Base-by-base conservation (phyloP, 2,329 filamentous ascomycete species). In the Colletotrichum sp. region DNA sequence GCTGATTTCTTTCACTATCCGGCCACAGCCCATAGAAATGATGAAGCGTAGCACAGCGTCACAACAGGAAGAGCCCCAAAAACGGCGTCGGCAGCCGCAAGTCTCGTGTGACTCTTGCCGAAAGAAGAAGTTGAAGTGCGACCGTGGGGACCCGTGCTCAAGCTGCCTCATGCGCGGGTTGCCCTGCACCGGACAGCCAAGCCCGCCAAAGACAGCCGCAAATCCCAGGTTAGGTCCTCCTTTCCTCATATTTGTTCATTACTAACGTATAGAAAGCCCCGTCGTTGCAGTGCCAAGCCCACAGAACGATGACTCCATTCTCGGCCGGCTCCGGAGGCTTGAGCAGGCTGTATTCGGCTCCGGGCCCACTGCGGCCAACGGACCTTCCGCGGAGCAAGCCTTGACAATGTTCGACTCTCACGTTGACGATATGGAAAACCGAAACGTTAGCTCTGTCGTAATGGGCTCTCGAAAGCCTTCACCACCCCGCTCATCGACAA, bases 61-160 rank as follows among this genome's bases (percentile, higher is more conserved):
- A 18, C 21, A 61, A 7, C 8, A 61, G 8, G 32, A 36, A 2
- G 24, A 36, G 3, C 8, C 62, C 1, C 26, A n/a, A 8, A 74
- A 67, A 10, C 66, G 56, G 3, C 80, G 75, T 9, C 78, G 82
- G 18, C 82, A 83, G 60, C 80, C 81, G 9, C 81, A 82, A 48
- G 78, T 76, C 28, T 82, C 82, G n/a, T 83, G 82, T 71, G 77
- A 80, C 65, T 82, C 80, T 18, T 83, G 82, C 70, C 79, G 82
- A 15, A 76, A 62, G 30, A 83, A 82, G 72, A 83, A 83, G 78
- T 79, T 83, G 61, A 83, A 83, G 73, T 83, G 82, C 68, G 81
- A 82, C 71, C 78, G 81, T 18, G 73, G 56, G 3, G 56, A 75
- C 24, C 82, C 82, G 7, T 83, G 82, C 52, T 78, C 78, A 13